Base-by-base conservation (phyloP, 139 green algal genomes). In the Nannochloris sp. region DNA sequence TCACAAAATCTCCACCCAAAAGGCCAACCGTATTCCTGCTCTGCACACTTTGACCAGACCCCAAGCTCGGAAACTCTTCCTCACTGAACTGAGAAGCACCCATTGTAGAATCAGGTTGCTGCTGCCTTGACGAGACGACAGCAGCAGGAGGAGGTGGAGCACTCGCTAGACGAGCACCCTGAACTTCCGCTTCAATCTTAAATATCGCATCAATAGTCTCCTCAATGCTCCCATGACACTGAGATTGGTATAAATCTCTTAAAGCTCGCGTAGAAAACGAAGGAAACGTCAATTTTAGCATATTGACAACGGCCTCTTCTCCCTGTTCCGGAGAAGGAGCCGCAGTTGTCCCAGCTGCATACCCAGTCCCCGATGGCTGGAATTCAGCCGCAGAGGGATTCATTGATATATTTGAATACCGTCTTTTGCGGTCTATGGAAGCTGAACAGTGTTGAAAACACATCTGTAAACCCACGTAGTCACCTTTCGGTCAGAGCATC, bases 281-380 rank as follows among this genome's bases (percentile, higher is more conserved):
- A 6, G 75, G 75, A 31, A 82, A 82, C 57, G 78, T 69, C 46
- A 78, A 26, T 3, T 43, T 43, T 29, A 82, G 75, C 20, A 82
- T 67, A 20, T 49, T 56, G 23, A 81, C 26, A 31, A 71, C 65
- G 5, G 69, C 69, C 5, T 30, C 59, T 25, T 67, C 44, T 53
- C n/a, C 46, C 9, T 53, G 16, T 53, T 53, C 46, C 14, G 46
- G 16, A 12, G 46, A 53, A 53, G n/a, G n/a, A 20, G 6, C 10
- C 0, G 46, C 20, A 53, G 11, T 14, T 14, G 16, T 14, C n/a
- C 16, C n/a, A 28, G 46, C 46, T 53, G 46, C 16, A 53, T 53
- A 23, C 6, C 46, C 46, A 53, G 46, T 5, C 20, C 11, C 6
- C 9, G 33, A 40, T 8, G 33, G 33, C 33, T 40, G 33, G 11